Evolutionary conservation across 306 rosid species (phyloP).

Genomic region (Dryas alaskensis): DNA sequence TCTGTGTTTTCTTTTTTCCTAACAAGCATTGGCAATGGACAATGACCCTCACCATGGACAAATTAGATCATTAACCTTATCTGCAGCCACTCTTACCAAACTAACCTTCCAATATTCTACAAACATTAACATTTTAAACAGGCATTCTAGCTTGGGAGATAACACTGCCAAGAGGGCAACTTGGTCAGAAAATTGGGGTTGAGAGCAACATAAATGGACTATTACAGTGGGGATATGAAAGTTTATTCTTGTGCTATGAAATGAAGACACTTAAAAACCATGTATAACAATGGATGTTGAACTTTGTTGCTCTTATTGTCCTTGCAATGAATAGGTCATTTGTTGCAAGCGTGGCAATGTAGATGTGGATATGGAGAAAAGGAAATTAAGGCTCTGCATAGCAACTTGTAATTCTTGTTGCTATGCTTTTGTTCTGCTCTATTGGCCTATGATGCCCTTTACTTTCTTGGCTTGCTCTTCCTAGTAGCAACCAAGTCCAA

Average conservation of each 20-base stretch:
- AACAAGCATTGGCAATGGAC: conserved; percentile 2
- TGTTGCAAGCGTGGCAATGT: conserved; percentile 8
- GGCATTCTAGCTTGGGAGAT: neutral
- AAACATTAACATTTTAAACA: neutral
- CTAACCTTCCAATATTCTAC: conserved; percentile 5
- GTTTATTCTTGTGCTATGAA: neutral
- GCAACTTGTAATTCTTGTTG: conserved; percentile 10
- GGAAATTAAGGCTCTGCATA: conserved; percentile 12
- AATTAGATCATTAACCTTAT: neutral
- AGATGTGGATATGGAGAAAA: neutral
- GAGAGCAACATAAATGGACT: neutral
- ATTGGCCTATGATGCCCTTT: conserved; percentile 9
- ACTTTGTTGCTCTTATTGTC: neutral
- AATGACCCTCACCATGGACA: neutral
- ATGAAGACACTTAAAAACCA: neutral
- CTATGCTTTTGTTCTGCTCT: conserved; percentile 12
- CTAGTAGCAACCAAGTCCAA: neutral
- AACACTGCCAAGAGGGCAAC: too few species aligned
- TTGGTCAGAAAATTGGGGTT: neutral
- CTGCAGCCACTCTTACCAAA: neutral
- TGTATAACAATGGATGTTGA: neutral
- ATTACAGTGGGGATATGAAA: neutral
- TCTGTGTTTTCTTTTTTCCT: conserved; percentile 29
- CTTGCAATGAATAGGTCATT: neutral
- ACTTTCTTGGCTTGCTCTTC: conserved; percentile 3